Conservation (phyloP, 306 rosid species). For the Senna tora region DNA sequence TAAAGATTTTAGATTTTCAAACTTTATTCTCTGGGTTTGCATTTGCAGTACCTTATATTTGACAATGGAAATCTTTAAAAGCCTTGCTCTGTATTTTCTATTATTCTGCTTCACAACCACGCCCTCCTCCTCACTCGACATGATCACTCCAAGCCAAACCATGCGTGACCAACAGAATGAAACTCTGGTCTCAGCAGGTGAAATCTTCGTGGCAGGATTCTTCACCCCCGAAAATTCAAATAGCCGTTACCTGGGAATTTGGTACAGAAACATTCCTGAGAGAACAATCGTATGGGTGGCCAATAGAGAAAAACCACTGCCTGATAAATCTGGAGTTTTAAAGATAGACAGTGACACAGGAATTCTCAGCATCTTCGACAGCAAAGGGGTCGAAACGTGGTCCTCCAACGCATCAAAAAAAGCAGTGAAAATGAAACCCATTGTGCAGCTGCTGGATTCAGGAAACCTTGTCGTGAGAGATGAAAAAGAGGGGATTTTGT, state of each 20-base stretch:
- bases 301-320: constrained; percentile 14
- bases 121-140: constrained; percentile 17
- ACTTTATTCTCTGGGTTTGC: neutral
- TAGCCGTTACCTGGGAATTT: constrained; percentile 15
- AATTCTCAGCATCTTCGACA: neutral
- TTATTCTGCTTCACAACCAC: constrained; percentile 7
- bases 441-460: constrained; percentile 37
- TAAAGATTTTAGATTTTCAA: neutral
- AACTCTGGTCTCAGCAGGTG: constrained; percentile 14
- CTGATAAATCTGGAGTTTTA: neutral
- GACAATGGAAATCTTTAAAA: neutral
- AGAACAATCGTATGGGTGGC: constrained; percentile 29
- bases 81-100: neutral
- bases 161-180: neutral
- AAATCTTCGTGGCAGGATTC: constrained; percentile 27
- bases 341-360: neutral
- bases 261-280: constrained; percentile 7
- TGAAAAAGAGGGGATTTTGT: neutral
- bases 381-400: neutral
- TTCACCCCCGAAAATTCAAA: constrained; percentile 11
- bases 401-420: constrained; percentile 4
- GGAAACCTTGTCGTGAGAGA: constrained; percentile 45
- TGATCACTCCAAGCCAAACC: constrained; percentile 22
- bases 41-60: too few species aligned
- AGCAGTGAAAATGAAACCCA: constrained; percentile 29